A percentile compares a stretch with the other conserved stretches of the same genome.
Conservation (phyloP, 495 filamentous ascomycete species). For the Articulospora tetracladia region DNA sequence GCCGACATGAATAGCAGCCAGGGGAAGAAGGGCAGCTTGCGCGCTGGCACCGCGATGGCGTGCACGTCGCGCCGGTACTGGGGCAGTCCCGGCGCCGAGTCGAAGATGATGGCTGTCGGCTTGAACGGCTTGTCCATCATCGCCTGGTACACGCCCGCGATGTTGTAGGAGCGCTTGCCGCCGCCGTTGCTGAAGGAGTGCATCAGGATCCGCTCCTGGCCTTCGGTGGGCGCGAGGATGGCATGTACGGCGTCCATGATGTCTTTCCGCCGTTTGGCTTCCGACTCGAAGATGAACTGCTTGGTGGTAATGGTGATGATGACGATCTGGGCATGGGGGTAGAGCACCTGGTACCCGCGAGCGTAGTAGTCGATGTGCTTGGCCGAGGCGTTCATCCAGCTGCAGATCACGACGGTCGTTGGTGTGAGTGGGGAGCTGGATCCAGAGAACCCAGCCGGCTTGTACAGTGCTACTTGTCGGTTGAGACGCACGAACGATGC, state of each 20-base stretch:
- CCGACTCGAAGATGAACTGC: conserved; percentile 21
- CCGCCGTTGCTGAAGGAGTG: conserved; percentile 25
- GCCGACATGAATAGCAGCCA: conserved; percentile 11
- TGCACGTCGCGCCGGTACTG: conserved; percentile 20
- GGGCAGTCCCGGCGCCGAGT: conserved; percentile 21
- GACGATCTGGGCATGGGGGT: conserved; percentile 37
- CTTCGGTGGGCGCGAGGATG: conserved; percentile 2
- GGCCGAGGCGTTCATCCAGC: conserved; percentile 39
- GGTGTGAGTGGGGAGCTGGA: conserved; percentile 2
- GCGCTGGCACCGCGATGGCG: conserved; percentile 5
- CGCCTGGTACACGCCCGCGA: conserved; percentile 10
- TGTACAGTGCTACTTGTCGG: conserved; percentile 13
- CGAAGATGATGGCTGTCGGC: conserved; percentile 4
- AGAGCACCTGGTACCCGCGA: conserved; percentile 33
- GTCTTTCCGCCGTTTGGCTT: conserved; percentile 14
- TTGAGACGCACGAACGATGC: conserved; percentile 16
- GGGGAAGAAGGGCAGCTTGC: conserved; percentile 5
- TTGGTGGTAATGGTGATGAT: conserved; percentile 21
- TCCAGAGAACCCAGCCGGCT: conserved; percentile 1
- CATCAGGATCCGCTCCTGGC: conserved; percentile 9
- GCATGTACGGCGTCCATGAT: conserved; percentile 10
- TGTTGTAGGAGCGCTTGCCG: conserved; percentile 9
- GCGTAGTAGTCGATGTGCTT: conserved; percentile 42
- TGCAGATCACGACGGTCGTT: conserved; percentile 29
- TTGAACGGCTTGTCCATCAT: conserved; percentile 12